A percentile compares a stretch with the other conserved stretches of the same genome.
These are phyloP conservation scores for Solanum pennellii DNA, from an alignment of 257 asterid species.

Conservation along the genomic window DNA sequence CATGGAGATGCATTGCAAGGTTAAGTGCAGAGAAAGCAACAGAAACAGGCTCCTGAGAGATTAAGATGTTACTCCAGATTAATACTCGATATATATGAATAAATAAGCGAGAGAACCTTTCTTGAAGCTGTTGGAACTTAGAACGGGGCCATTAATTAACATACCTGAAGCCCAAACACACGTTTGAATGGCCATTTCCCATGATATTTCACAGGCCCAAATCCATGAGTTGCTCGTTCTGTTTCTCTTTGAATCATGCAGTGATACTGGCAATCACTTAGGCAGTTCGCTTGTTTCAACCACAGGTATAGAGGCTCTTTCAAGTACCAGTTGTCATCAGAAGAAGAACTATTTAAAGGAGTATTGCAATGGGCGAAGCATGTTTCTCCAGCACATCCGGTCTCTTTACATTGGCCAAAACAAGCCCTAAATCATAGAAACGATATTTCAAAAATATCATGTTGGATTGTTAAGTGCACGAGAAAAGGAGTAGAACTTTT, in stretches of 20 bases:
- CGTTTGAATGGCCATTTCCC: conserved; percentile 73
- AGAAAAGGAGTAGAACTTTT: neutral
- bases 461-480: neutral
- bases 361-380: conserved; percentile 54
- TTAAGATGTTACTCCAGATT: neutral
- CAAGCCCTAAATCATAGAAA: conserved; percentile 40
- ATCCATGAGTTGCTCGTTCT: conserved; percentile 46
- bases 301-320: conserved; percentile 30
- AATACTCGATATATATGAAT: neutral
- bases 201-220: conserved; percentile 53
- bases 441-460: neutral
- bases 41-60: conserved; percentile 74
- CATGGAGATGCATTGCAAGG: conserved; percentile 82
- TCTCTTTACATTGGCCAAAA: conserved; percentile 44
- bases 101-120: neutral
- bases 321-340: conserved; percentile 14
- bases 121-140: neutral
- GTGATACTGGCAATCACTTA: conserved; percentile 54
- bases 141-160: conserved; percentile 1
- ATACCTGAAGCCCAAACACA: conserved; percentile 59
- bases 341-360: conserved; percentile 30
- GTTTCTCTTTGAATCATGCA: conserved; percentile 62
- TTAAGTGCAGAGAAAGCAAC: conserved; percentile 80
- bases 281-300: conserved; percentile 68
- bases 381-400: conserved; percentile 57